These are phyloP conservation scores for Fusarium chaquense DNA, from an alignment of 2,329 filamentous ascomycete species.

Conservation along the genomic window DNA sequence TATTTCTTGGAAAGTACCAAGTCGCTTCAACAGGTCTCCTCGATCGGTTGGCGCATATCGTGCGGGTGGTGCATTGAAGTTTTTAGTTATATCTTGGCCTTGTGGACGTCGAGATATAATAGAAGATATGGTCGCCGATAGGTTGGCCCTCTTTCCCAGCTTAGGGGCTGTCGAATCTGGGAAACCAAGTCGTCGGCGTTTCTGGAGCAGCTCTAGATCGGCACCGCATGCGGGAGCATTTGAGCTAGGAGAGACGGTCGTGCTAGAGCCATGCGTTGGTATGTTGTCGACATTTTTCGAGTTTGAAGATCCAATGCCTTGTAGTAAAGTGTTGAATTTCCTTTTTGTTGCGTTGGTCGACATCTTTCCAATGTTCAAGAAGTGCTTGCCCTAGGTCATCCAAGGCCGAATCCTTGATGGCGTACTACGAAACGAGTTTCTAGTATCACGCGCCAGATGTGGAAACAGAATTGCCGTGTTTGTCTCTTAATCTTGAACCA, in stretches of 20 bases:
- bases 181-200: conserved; percentile 65
- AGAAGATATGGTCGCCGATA: conserved; percentile 43
- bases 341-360: conserved; percentile 77
- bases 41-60: conserved; percentile 91
- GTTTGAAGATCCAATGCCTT: conserved; percentile 68
- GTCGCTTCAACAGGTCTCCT: conserved; percentile 80
- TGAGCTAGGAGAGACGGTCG: conserved; percentile 23
- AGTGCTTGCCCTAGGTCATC: background rate
- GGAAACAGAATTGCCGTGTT: background rate
- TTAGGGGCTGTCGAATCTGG: conserved; percentile 56
- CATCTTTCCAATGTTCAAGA: conserved; percentile 57
- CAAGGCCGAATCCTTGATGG: background rate
- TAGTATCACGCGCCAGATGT: background rate
- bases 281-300: conserved; percentile 26
- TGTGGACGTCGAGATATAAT: conserved; percentile 43
- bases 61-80: conserved; percentile 54
- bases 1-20: conserved; percentile 91
- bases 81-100: conserved; percentile 38
- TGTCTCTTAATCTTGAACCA: background rate
- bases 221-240: conserved; percentile 35
- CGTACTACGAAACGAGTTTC: background rate
- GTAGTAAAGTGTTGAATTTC: conserved; percentile 82
- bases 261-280: conserved; percentile 9
- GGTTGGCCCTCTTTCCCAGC: conserved; percentile 37
- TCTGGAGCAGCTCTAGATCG: conserved; percentile 60